Percentiles rank a stretch among this genome's conserved stretches.
Conservation (phyloP, 768 basidiomycete genomes). For the Suillus paluster region DNA sequence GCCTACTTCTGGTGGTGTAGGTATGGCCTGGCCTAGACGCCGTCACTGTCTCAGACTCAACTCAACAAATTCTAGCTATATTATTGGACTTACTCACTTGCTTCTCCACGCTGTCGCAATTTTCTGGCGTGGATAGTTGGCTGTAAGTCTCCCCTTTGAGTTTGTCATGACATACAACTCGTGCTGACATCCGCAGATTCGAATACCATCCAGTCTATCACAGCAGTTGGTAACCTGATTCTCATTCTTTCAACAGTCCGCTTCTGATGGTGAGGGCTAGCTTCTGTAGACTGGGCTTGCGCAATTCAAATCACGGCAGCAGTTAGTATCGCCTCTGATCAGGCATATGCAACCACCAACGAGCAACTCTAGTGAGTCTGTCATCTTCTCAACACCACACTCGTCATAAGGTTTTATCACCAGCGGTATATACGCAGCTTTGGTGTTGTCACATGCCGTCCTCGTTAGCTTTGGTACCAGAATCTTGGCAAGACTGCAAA, state of each 20-base stretch:
- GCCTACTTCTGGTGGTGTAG: constrained; percentile 74
- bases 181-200: constrained; percentile 37
- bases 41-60: not conserved
- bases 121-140: constrained; percentile 59
- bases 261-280: constrained; percentile 16
- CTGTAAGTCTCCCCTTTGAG: constrained; percentile 36
- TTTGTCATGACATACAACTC: not conserved
- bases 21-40: constrained; percentile 20
- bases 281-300: no score
- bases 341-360: constrained; percentile 44
- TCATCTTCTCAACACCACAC: not conserved
- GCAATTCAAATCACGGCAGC: constrained; percentile 60
- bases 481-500: constrained; percentile 69
- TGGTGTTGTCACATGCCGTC: constrained; percentile 62
- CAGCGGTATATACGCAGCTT: constrained; percentile 64
- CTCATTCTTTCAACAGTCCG: not conserved
- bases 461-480: constrained; percentile 68
- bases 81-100: constrained; percentile 54
- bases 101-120: constrained; percentile 47
- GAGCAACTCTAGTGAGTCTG: constrained; percentile 50
- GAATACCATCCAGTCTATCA: constrained; percentile 54
- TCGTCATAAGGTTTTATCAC: constrained; percentile 36
- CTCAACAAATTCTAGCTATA: constrained; percentile 39
- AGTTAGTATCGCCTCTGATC: constrained; percentile 44
- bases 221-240: constrained; percentile 26